A percentile compares a stretch with the other conserved stretches of the same genome.
These are phyloP conservation scores for Amesomyces nigricolor DNA, from an alignment of 2,329 filamentous ascomycete genomes.

Conservation along the genomic window DNA sequence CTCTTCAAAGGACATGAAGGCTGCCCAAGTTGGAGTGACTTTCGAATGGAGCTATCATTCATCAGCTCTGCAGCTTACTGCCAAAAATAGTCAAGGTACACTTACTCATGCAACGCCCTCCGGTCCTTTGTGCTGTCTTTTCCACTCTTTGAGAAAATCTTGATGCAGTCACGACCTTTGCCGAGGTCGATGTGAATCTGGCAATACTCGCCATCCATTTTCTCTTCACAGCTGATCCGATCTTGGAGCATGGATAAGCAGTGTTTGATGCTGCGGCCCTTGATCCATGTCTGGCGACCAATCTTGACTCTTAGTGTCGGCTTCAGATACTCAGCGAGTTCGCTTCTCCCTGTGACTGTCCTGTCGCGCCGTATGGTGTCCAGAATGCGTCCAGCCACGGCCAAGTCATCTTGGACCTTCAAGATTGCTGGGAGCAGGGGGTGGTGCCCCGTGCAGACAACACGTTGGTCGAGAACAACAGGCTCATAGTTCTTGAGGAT, in stretches of 20 bases:
- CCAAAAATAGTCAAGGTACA: background rate
- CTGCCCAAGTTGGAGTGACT: slow-evolving; percentile 58
- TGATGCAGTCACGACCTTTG: slow-evolving; percentile 51
- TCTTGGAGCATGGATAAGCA: slow-evolving; percentile 60
- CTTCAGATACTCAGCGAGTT: slow-evolving; percentile 37
- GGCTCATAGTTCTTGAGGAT: slow-evolving; percentile 72
- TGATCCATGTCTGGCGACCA: slow-evolving; percentile 58
- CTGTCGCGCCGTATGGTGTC: slow-evolving; percentile 31
- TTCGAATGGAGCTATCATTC: slow-evolving; percentile 47
- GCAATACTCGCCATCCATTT: slow-evolving; percentile 86
- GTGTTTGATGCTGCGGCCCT: slow-evolving; percentile 67
- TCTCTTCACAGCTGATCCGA: slow-evolving; percentile 68
- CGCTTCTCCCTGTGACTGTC: slow-evolving; percentile 24
- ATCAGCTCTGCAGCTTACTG: slow-evolving; percentile 16
- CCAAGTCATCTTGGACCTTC: slow-evolving; percentile 63
- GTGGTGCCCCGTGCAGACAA: slow-evolving; percentile 58
- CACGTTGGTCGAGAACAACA: slow-evolving; percentile 51
- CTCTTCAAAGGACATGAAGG: slow-evolving; percentile 52
- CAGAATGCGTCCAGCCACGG: slow-evolving; percentile 52
- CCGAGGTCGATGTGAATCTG: slow-evolving; percentile 75
- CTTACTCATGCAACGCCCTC: slow-evolving; percentile 50
- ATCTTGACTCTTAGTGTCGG: slow-evolving; percentile 58
- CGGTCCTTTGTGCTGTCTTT: slow-evolving; percentile 80
- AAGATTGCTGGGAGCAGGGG: slow-evolving; percentile 64
- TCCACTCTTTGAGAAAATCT: slow-evolving; percentile 88